Evolutionary conservation across 2,329 filamentous ascomycete species (phyloP).

Genomic region (Colletotrichum tamarilloi): DNA sequence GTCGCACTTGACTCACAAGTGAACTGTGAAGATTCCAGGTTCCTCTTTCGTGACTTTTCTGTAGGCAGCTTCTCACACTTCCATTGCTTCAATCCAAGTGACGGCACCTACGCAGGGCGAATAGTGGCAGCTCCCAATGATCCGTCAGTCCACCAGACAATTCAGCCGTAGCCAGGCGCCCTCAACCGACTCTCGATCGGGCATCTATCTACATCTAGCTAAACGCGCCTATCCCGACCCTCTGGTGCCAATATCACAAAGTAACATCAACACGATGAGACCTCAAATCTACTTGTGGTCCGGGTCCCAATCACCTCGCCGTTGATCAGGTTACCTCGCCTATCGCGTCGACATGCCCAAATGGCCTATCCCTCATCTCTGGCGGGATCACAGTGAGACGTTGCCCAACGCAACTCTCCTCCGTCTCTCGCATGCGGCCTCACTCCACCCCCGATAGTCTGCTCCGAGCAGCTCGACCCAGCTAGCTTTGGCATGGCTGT

Average conservation of each 20-base stretch:
- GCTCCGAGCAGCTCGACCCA: background rate
- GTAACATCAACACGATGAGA: background rate
- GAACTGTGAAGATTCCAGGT: no score
- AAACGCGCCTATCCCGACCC: background rate
- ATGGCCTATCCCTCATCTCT: slow-evolving; percentile 19
- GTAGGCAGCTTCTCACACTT: background rate
- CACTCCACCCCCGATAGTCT: background rate
- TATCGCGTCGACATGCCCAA: slow-evolving; percentile 15
- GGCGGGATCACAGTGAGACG: slow-evolving; percentile 20
- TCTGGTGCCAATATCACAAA: background rate
- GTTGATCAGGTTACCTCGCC: background rate
- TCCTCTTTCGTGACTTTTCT: background rate
- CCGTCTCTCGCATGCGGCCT: slow-evolving; percentile 17
- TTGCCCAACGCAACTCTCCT: slow-evolving; percentile 21
- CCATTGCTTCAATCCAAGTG: background rate
- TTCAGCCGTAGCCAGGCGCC: background rate
- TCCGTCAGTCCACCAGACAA: background rate
- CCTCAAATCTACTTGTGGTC: background rate
- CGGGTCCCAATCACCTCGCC: background rate
- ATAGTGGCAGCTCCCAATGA: background rate
- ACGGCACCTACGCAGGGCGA: background rate
- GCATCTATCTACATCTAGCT: slow-evolving; percentile 3
- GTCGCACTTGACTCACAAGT: slow-evolving; percentile 11
- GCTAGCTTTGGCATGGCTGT: background rate
- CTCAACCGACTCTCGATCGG: background rate